These are phyloP conservation scores for Hepatocystis sp. DNA, from an alignment of 169 alveolate species.

Conservation along the genomic window DNA sequence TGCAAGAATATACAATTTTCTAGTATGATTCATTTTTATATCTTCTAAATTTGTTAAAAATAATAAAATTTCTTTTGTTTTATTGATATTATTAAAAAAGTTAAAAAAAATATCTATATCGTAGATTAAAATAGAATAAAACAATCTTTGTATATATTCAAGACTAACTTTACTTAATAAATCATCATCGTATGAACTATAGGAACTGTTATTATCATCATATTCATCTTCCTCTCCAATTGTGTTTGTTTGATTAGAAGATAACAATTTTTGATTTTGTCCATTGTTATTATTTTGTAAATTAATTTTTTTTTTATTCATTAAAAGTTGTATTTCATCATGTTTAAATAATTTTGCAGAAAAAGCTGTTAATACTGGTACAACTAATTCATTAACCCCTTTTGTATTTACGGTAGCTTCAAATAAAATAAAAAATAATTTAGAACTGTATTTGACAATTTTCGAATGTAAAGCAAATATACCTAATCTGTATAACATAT, in stretches of 20 bases:
- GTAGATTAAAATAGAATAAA: constrained; percentile 50
- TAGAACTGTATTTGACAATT: constrained; percentile 49
- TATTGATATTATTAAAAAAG: constrained; percentile 41
- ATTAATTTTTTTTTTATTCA: constrained; percentile 26
- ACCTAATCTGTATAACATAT: constrained; percentile 62
- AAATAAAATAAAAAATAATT: constrained; percentile 34
- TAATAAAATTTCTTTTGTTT: constrained; percentile 20
- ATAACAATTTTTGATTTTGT: no score
- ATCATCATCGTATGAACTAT: constrained; percentile 67
- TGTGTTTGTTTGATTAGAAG: no score
- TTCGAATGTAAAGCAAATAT: constrained; percentile 68
- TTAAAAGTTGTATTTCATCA: constrained; percentile 27
- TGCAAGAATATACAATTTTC: constrained; percentile 51
- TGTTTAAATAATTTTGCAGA: constrained; percentile 57
- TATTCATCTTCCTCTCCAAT: neutral
- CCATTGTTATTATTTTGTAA: no score
- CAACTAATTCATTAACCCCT: constrained; percentile 49
- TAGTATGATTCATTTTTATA: constrained; percentile 27
- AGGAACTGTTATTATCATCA: constrained; percentile 49
- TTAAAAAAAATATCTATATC: constrained; percentile 33
- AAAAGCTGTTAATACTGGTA: constrained; percentile 54
- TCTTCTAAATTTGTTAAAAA: constrained; percentile 25
- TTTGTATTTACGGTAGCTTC: constrained; percentile 61
- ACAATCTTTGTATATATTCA: constrained; percentile 36
- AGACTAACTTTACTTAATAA: constrained; percentile 51